Base-by-base conservation (phyloP, 805 yeast genomes). In the Ogataea wickerhamii region DNA sequence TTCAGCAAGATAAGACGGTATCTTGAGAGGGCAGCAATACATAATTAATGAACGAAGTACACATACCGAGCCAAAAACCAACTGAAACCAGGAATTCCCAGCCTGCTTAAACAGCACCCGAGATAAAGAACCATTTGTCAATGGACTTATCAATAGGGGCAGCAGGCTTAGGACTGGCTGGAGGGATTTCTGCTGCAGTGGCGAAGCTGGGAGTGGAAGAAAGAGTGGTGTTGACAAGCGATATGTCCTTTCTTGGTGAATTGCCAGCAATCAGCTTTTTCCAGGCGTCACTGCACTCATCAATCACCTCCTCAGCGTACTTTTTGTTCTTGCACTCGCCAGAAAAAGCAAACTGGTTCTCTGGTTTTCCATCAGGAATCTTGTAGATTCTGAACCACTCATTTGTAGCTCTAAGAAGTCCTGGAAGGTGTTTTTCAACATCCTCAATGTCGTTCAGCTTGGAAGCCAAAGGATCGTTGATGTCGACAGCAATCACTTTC, bases 371-470 rank as follows among this genome's bases (percentile, higher is more conserved):
- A 64, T 91, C 98, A 38, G 98, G 97, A 53, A 88, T 76, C 69
- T 93, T 93, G 80, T 93, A 93, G 67, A 89, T 88, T 65, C 94
- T 84, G 80, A 93, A 93, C 98, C 98, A 93, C 68, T 86, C 95
- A 66, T 88, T 82, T 42, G 98, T 93, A 49, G 95, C 84, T 63
- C 95, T 85, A 60, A 93, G 71, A 43, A 93, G 73, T 38, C 96
- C 96, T 43, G 98, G 98, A 66, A 89, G 80, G 62, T 83, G 81
- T 57, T 75, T 77, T 65, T 78, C 88, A 48, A 93, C 95, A 57
- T 93, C 97, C 66, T 85, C 91, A 53, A 93, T 80, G 64, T 88
- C 96, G 61, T 82, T 76, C 56, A 93, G 70, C 68, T 88, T 82
- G 43, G 83, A 60, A 44, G 97, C 95, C 53, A 89, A 75, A 51